Conservation (phyloP, 345 rosid species). For the Salix purpurea region DNA sequence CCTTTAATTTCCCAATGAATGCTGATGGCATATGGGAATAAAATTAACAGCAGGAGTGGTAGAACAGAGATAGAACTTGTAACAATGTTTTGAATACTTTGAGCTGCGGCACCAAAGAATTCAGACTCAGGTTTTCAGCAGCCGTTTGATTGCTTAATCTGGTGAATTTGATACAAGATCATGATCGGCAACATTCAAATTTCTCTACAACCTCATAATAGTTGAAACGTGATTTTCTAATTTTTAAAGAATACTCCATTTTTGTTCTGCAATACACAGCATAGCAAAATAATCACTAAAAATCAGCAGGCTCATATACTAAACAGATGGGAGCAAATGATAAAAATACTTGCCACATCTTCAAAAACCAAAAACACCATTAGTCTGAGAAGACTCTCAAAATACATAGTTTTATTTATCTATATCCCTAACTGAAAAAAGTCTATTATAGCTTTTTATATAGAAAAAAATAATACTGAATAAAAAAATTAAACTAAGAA, state of each 20-base stretch:
- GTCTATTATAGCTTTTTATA: too few relatives aligned
- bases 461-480: too few relatives aligned
- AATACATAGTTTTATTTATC: too few relatives aligned
- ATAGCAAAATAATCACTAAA: too few relatives aligned
- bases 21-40: constrained; percentile 6
- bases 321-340: too few relatives aligned
- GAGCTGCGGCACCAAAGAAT: neutral
- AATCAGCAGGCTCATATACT: accelerated
- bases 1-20: neutral
- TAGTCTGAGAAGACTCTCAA: too few relatives aligned
- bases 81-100: neutral
- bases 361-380: too few relatives aligned
- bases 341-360: too few relatives aligned
- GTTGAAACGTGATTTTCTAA: too few relatives aligned
- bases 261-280: too few relatives aligned
- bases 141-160: neutral
- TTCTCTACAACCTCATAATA: neutral
- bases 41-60: neutral
- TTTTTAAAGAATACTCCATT: too few relatives aligned
- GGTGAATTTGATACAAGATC: constrained; percentile 25
- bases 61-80: constrained; percentile 7
- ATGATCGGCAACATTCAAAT: neutral
- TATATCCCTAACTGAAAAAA: accelerated
- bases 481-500: too few relatives aligned
- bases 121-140: constrained; percentile 8